These are phyloP conservation scores for Diaporthe vexans DNA, from an alignment of 2,329 filamentous ascomycete species.

Conservation along the genomic window DNA sequence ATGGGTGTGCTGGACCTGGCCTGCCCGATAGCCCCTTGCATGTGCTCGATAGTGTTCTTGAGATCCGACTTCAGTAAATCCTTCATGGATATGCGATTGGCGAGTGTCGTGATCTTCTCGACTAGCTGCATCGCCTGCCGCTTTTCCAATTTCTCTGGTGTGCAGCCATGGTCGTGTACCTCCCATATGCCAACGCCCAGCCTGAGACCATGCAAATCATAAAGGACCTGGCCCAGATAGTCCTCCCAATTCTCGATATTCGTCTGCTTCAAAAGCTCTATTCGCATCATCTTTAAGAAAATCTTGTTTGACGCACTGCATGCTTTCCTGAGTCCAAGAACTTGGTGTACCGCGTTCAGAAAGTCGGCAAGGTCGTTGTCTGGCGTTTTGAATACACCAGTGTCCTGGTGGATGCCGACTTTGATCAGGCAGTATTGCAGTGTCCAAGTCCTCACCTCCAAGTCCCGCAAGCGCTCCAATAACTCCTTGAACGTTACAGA, in stretches of 20 bases:
- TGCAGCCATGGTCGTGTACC: slow-evolving; percentile 84
- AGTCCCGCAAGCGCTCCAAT: slow-evolving; percentile 82
- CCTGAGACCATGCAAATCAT: slow-evolving; percentile 85
- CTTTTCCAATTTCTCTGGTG: slow-evolving; percentile 82
- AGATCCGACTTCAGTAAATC: slow-evolving; percentile 93
- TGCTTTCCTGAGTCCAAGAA: slow-evolving; percentile 84
- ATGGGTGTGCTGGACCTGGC: slow-evolving; percentile 85
- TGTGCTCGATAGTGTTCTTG: slow-evolving; percentile 90
- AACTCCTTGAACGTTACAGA: slow-evolving; percentile 69
- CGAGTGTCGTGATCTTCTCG: slow-evolving; percentile 85
- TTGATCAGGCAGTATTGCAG: slow-evolving; percentile 86
- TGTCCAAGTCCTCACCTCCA: slow-evolving; percentile 90
- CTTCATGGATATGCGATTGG: slow-evolving; percentile 87
- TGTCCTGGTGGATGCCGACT: slow-evolving; percentile 78
- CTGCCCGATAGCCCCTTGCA: slow-evolving; percentile 87
- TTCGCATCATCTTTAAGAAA: slow-evolving; percentile 89
- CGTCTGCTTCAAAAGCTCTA: slow-evolving; percentile 83
- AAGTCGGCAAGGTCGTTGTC: slow-evolving; percentile 84
- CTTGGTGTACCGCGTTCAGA: slow-evolving; percentile 85
- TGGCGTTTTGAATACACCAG: slow-evolving; percentile 73
- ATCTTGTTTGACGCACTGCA: slow-evolving; percentile 89
- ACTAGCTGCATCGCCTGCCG: slow-evolving; percentile 85
- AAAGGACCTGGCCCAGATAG: slow-evolving; percentile 87
- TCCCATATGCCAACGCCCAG: slow-evolving; percentile 77
- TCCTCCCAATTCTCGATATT: slow-evolving; percentile 86